Percentiles rank a stretch among this genome's conserved stretches.
phyloP scores from a whole-genome alignment of 2,329 filamentous ascomycete genomes.

The Sporothrix pallida region DNA sequence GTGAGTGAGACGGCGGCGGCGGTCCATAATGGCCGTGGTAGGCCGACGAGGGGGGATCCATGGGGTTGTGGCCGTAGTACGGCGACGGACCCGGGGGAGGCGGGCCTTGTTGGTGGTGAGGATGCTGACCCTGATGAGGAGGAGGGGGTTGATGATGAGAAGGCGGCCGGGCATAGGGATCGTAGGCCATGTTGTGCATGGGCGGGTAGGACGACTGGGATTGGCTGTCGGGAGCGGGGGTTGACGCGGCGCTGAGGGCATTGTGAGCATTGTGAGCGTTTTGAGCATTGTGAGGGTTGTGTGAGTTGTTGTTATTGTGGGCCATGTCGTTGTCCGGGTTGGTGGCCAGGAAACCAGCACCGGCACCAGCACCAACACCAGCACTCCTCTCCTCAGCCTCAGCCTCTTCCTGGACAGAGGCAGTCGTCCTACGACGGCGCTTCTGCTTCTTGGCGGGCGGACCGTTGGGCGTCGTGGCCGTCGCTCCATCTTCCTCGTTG shows the following conservation, averaged over 20 bases:
- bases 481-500: background rate
- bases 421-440: conserved; percentile 25
- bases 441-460: conserved; percentile 41
- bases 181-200: conserved; percentile 27
- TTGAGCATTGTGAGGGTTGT: background rate
- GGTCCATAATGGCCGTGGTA: conserved; percentile 16
- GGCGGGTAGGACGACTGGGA: background rate
- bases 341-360: background rate
- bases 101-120: background rate
- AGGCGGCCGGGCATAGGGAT: conserved; percentile 19
- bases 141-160: background rate
- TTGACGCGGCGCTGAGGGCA: background rate
- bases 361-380: too few species aligned
- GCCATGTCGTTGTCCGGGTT: background rate
- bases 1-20: background rate
- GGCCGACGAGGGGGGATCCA: background rate
- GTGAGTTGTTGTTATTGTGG: background rate
- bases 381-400: too few species aligned
- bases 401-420: conserved; percentile 5
- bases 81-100: background rate
- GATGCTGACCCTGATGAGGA: background rate
- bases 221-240: background rate
- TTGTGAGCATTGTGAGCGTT: background rate
- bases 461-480: conserved; percentile 36
- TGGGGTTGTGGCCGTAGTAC: background rate